These are phyloP conservation scores for Cryomyces minteri DNA, from an alignment of 495 filamentous ascomycete genomes.

Conservation along the genomic window DNA sequence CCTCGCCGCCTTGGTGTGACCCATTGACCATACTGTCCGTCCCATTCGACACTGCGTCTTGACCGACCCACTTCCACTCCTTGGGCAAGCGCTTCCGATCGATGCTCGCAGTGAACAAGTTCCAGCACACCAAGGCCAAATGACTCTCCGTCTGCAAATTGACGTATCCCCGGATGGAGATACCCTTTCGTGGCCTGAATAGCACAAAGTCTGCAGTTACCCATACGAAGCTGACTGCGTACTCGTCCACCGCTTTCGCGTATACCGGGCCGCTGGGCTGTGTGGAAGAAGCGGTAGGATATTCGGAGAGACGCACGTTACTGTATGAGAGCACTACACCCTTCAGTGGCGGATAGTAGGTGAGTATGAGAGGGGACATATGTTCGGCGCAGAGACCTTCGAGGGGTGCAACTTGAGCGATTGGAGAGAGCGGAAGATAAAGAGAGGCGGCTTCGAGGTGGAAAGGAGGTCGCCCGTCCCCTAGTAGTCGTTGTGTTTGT, in stretches of 20 bases:
- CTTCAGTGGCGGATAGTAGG: conserved; percentile 51
- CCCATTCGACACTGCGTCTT: conserved; percentile 7
- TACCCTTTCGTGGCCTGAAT: conserved; percentile 41
- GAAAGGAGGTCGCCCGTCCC: conserved; percentile 31
- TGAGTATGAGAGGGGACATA: conserved; percentile 56
- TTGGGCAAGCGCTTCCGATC: conserved; percentile 44
- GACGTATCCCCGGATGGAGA: conserved; percentile 43
- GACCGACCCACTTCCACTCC: conserved; percentile 41
- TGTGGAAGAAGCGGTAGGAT: conserved; percentile 9
- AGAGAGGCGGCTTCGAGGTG: conserved; percentile 40
- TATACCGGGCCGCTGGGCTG: conserved; percentile 23
- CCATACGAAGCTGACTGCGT: conserved; percentile 49
- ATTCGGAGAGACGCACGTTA: conserved; percentile 27
- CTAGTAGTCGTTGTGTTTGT: not conserved
- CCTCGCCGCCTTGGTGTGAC: conserved; percentile 21
- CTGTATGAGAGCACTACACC: conserved; percentile 56
- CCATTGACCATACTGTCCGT: conserved; percentile 1
- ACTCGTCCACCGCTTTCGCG: conserved; percentile 41
- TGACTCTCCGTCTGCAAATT: conserved; percentile 58
- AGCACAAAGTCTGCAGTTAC: conserved; percentile 56
- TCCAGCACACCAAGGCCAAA: conserved; percentile 50
- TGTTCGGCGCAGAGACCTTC: conserved; percentile 53
- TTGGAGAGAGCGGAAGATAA: conserved; percentile 54
- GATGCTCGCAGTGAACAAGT: conserved; percentile 59
- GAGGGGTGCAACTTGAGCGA: conserved; percentile 41